Base-by-base conservation (phyloP, 2,329 filamentous ascomycete genomes). In the Pseudocercospora musae region DNA sequence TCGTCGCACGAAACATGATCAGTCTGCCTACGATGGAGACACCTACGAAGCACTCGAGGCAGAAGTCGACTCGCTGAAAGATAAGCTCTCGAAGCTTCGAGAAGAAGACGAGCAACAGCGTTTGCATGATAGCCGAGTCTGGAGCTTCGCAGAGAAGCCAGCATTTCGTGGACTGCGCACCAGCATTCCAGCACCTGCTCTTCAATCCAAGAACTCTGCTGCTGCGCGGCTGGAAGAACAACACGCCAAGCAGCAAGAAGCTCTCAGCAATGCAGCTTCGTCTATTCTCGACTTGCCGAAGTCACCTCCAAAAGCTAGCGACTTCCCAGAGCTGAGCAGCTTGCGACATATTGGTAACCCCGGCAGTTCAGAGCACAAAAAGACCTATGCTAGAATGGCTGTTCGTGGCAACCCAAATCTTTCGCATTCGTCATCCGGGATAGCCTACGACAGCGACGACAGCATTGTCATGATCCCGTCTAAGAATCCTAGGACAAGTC, bases 21-120 rank as follows among this genome's bases (percentile, higher is more conserved):
- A 62, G 6, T 42, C 46, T 4, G 53, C 60, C 9, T 54, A 11
- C 13, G 37, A 33, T 13, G 61, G 55, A 40, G 62, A 68, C 29
- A 46, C 52, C 5, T 67, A 65, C 58, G 69, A 68, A 23, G 33
- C 52, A 21, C 63, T 71, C 50, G 65, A 69, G 40, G 64, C 65
- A 11, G 69, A 69, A 33, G 62, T 71, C 37, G 67, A 70, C 44
- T 40, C 44, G 13, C 55, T 71, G 60, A 70, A 68, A 33, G 57
- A 59, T 11, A 62, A 69, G 20, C 59, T 71, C 3, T 13, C 56
- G 31, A 61, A 31, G 40, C 58, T 69, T 21, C 50, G 52, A 23
- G 37, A 48, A 18, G 55, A 57, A n/a, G 40, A 18, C 15, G 40
- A 58, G 29, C 25, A 55, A 49, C 48, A 54, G 37, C 21, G 48